phyloP scores from a whole-genome alignment of 768 basidiomycete genomes.

The Suillus occidentalis region DNA sequence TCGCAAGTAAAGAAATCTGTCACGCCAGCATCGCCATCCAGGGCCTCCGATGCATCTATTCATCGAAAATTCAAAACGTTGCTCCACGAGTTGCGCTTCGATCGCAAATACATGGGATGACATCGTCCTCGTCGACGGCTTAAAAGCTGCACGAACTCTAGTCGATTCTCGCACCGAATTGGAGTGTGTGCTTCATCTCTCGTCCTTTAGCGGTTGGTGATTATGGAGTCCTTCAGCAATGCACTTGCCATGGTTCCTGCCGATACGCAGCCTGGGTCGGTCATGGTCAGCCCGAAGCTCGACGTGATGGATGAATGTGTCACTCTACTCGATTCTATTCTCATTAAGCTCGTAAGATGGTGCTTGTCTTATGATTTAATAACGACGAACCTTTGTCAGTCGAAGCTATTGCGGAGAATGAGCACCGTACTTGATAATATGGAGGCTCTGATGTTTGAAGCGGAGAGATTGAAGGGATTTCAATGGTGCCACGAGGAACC shows the following conservation, averaged over 20 bases:
- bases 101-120: constrained; percentile 80
- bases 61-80: constrained; percentile 75
- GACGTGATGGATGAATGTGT: constrained; percentile 67
- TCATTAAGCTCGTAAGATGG: constrained; percentile 62
- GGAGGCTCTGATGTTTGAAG: constrained; percentile 65
- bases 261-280: constrained; percentile 53
- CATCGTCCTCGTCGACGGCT: constrained; percentile 74
- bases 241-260: constrained; percentile 52
- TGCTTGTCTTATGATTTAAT: neutral
- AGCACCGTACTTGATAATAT: constrained; percentile 59
- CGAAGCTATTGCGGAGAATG: constrained; percentile 72
- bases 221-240: constrained; percentile 47
- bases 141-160: constrained; percentile 69
- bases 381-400: constrained; percentile 38
- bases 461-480: constrained; percentile 69
- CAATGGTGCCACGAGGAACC: constrained; percentile 70
- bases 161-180: constrained; percentile 82
- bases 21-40: constrained; percentile 45
- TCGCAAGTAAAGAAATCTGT: constrained; percentile 37
- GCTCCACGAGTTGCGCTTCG: constrained; percentile 64
- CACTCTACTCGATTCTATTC: constrained; percentile 53
- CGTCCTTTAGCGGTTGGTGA: neutral
- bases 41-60: constrained; percentile 64
- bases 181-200: constrained; percentile 53
- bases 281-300: constrained; percentile 65